phyloP scores from a whole-genome alignment of 2,329 filamentous ascomycete genomes.

The Madurella mycetomatis region DNA sequence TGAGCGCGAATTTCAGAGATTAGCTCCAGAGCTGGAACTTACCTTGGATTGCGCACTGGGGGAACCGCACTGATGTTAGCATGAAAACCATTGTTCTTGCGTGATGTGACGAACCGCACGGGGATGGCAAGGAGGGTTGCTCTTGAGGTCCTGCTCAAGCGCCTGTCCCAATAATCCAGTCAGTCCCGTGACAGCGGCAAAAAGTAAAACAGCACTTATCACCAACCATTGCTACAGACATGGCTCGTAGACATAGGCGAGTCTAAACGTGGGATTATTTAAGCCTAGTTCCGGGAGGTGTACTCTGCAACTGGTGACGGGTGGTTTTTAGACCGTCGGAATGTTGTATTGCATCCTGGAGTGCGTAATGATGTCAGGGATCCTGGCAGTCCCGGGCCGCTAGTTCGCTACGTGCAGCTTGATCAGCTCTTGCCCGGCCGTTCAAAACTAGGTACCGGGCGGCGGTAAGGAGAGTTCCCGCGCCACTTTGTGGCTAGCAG shows the following conservation, averaged over 20 bases:
- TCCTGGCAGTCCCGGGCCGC: background rate
- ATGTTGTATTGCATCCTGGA: background rate
- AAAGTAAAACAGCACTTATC: background rate
- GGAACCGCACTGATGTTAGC: constrained; percentile 1
- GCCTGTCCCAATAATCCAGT: constrained; percentile 30
- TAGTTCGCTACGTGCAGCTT: no score
- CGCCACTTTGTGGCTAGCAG: no score
- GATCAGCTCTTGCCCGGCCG: no score
- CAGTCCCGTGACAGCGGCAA: constrained; percentile 2
- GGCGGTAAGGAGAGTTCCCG: no score
- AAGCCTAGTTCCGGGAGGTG: background rate
- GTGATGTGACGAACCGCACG: constrained; percentile 60
- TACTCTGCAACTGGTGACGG: background rate
- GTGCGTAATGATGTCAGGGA: constrained; percentile 15
- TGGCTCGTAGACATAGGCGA: background rate
- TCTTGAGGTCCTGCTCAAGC: constrained; percentile 65
- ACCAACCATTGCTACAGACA: background rate
- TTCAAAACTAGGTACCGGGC: no score
- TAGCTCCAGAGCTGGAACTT: constrained; percentile 22
- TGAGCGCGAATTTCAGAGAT: background rate
- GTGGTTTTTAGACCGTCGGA: background rate
- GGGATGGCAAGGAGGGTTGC: constrained; percentile 78
- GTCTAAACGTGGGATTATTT: background rate
- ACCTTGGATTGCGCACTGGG: constrained; percentile 87
- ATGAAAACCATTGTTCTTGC: background rate